Evolutionary conservation across 352 stramenopile species (phyloP), one percentile per base, ranked within the genome.

Genomic region (Globisporangium paddicum): DNA sequence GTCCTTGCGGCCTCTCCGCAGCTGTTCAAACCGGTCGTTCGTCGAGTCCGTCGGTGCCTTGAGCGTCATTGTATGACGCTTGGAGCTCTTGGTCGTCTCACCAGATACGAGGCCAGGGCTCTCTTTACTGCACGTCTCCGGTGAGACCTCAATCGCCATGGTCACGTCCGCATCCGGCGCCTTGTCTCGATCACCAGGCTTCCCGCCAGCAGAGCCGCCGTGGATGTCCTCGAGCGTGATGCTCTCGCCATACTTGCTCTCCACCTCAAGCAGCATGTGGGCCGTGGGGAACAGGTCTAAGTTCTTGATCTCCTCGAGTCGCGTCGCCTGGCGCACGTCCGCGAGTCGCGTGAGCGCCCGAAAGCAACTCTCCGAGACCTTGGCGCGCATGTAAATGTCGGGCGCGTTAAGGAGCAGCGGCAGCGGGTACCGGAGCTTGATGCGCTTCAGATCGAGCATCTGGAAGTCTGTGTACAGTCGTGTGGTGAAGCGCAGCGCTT

Each of bases 181-280:
- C 35, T 50, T 61, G 11, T 9, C 25, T 19, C 41, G 21, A 30
- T 11, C 47, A 11, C 11, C 37, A 30, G 7, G 21, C 10, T 34
- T 35, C 2, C 30, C 19, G 25, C 18, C 11, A 13, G 7, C 23
- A 16, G 11, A 41, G 38, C 26, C 18, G 10, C 86, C 89, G 53
- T 94, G 75, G 47, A 96, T 95, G 65, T 98, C 90, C 62, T 90
- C 77, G 2, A 95, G 61, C 30, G 81, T 92, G 50, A 98, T 90
- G 57, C 83, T 93, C 66, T 97, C 87, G 52, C 90, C 90, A 58
- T 97, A 97, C 62, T 97, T 95, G 66, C 82, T 90, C 61, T 97
- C 89, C 23, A 98, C 69, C 54, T 96, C 77, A 5, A 93, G 65
- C 34, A 97, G 63, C 75, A 94, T 93, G 2, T 61, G 48, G 0